Evolutionary conservation across 177 flowering plant genomes (phyloP).

Genomic region (Telopea speciosissima): DNA sequence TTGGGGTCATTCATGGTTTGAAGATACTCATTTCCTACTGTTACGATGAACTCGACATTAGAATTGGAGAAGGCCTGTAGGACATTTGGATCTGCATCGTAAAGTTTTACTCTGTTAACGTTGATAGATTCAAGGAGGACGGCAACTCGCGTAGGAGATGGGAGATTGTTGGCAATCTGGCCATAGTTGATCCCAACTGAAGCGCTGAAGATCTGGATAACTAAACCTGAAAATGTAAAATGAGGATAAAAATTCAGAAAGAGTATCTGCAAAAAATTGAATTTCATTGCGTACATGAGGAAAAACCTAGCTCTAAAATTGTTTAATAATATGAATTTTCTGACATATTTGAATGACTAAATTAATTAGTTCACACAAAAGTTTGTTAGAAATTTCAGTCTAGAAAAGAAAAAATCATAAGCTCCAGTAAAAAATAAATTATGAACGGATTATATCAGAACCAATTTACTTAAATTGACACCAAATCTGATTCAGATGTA

Average conservation of each 20-base stretch:
- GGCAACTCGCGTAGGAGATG: conserved; percentile 61
- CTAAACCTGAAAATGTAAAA: conserved; percentile 33
- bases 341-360: too few relatives aligned
- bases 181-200: conserved; percentile 89
- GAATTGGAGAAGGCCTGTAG: conserved; percentile 67
- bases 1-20: conserved; percentile 44
- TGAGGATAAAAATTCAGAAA: background rate
- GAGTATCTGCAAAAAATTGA: too few relatives aligned
- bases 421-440: too few relatives aligned
- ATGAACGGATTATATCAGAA: too few relatives aligned
- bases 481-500: too few relatives aligned
- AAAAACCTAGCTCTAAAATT: too few relatives aligned
- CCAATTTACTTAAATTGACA: too few relatives aligned
- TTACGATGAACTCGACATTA: conserved; percentile 67
- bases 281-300: too few relatives aligned
- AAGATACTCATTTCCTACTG: conserved; percentile 60
- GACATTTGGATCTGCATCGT: conserved; percentile 83
- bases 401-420: too few relatives aligned
- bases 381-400: too few relatives aligned
- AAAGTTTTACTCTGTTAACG: conserved; percentile 70
- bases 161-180: conserved; percentile 84
- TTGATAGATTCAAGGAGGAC: conserved; percentile 58
- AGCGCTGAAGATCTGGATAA: conserved; percentile 21
- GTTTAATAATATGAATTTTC: too few relatives aligned
- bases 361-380: too few relatives aligned